Evolutionary conservation across 805 yeast genomes (phyloP).

Genomic region (Starmerella tilneyi): DNA sequence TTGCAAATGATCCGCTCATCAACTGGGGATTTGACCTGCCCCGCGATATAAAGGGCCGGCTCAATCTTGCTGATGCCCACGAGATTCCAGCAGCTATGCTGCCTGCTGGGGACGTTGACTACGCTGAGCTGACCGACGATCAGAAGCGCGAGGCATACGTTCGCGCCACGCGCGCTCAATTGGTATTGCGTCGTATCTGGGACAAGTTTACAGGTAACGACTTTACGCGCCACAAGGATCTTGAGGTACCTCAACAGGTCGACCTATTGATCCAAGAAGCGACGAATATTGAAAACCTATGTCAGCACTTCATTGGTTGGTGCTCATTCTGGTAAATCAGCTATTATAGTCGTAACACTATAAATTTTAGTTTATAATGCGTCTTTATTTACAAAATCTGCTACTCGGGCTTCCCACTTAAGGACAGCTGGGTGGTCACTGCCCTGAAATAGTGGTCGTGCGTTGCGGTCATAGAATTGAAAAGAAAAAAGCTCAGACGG

Average conservation of each 20-base stretch:
- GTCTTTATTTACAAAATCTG: slow-evolving; percentile 2
- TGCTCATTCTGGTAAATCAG: slow-evolving; percentile 84
- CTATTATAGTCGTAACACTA: background rate
- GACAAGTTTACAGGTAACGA: slow-evolving; percentile 93
- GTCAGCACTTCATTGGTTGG: slow-evolving; percentile 98
- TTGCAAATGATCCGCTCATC: slow-evolving; percentile 95
- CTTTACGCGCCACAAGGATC: slow-evolving; percentile 56
- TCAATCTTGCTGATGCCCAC: slow-evolving; percentile 8
- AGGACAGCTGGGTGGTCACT: slow-evolving; percentile 35
- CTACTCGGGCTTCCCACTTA: slow-evolving; percentile 36
- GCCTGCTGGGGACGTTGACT: slow-evolving; percentile 11
- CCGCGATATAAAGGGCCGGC: slow-evolving; percentile 24
- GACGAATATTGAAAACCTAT: slow-evolving; percentile 86
- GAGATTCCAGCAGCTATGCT: slow-evolving; percentile 11
- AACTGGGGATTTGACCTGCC: slow-evolving; percentile 98
- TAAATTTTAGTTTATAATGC: background rate
- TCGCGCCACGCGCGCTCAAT: slow-evolving; percentile 80
- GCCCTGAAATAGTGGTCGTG: slow-evolving; percentile 26
- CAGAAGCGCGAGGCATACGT: slow-evolving; percentile 22
- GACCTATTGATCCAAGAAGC: slow-evolving; percentile 92
- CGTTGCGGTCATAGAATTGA: slow-evolving; percentile 41
- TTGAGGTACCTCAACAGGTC: slow-evolving; percentile 81
- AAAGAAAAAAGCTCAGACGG: slow-evolving; percentile 49
- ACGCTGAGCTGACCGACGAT: slow-evolving; percentile 23
- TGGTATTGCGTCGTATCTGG: slow-evolving; percentile 79